Base-by-base conservation (phyloP, 805 yeast species). In the Wickerhamiella nectarea region DNA sequence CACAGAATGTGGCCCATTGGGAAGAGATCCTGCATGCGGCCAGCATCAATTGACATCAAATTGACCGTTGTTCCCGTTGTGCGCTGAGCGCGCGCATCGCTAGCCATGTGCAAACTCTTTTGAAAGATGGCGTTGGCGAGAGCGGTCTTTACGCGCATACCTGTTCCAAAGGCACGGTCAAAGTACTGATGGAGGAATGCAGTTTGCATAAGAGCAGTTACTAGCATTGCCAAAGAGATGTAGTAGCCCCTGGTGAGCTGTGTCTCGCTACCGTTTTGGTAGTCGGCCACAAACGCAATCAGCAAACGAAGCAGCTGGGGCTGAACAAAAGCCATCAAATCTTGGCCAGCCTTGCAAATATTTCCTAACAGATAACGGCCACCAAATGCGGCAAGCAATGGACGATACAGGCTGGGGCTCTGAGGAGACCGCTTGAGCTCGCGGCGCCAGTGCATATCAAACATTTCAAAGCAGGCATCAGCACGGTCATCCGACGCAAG, bases 11-110 rank as follows among this genome's bases (percentile, higher is more conserved):
- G 80, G 49, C 86, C 73, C 60, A 78, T 75, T 58, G 82, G 86
- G 19, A 80, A 74, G 45, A 85, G 67, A 52, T 83, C 94, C 59
- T 83, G 94, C 45, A 87, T 65, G 63, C 94, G 75, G 63, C 82
- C 94, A 2, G 86, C 78, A 64, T 87, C 97, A 36, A 87, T 94
- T 43, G 94, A 78, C 95, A 87, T 85, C 55, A 87, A 68, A 57
- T 87, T 87, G 46, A 87, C 96, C 51, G 89, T 82, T 59, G 86
- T 95, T 56, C 97, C 97, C 4, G 94, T 82, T 25, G 83, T 74
- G 34, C 84, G 75, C 14, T 70, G 67, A 25, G 69, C 68, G 48
- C 78, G 71, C 6, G 85, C 74, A 38, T 75, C 77, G 6, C 75
- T 71, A 2, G 93, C 76, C n/a, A 86, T 62, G 15, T 59, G 66